A percentile compares a stretch with the other conserved stretches of the same genome.
Evolutionary conservation across 2,329 filamentous ascomycete species (phyloP).

Genomic region (Alternaria angustiovoidea): DNA sequence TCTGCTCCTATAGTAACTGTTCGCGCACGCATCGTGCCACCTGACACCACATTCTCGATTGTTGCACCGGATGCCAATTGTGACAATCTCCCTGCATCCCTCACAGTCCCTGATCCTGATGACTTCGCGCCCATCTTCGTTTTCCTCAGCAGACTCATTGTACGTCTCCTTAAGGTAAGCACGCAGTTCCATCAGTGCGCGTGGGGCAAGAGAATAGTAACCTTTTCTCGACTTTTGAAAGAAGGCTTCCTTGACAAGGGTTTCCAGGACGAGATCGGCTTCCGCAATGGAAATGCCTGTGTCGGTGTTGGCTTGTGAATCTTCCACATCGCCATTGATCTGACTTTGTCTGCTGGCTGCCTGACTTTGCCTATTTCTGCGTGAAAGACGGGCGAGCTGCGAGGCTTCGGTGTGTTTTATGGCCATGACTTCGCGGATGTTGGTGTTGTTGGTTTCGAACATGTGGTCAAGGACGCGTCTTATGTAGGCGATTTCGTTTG

Average conservation of each 20-base stretch:
- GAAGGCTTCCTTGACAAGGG: conserved; percentile 82
- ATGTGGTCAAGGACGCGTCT: conserved; percentile 88
- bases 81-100: conserved; percentile 90
- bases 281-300: conserved; percentile 74
- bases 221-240: conserved; percentile 75
- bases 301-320: conserved; percentile 51
- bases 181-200: conserved; percentile 84
- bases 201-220: conserved; percentile 78
- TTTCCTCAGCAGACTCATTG: conserved; percentile 70
- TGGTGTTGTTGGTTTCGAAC: conserved; percentile 88
- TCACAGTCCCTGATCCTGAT: conserved; percentile 81
- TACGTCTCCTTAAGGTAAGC: conserved; percentile 88
- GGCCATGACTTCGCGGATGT: conserved; percentile 82
- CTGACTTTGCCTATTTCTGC: conserved; percentile 39
- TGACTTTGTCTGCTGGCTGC: conserved; percentile 37
- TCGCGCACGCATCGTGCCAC: conserved; percentile 48
- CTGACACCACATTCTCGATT: conserved; percentile 39
- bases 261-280: conserved; percentile 75
- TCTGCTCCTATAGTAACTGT: conserved; percentile 38
- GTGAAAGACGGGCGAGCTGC: conserved; percentile 65
- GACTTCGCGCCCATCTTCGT: conserved; percentile 63
- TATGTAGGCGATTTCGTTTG: conserved; percentile 89
- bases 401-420: conserved; percentile 81
- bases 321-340: conserved; percentile 46
- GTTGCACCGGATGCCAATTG: conserved; percentile 59